Percentiles rank a stretch among this genome's conserved stretches.
Conservation (phyloP, 2,329 filamentous ascomycete species). For the Trichoderma atroviride region DNA sequence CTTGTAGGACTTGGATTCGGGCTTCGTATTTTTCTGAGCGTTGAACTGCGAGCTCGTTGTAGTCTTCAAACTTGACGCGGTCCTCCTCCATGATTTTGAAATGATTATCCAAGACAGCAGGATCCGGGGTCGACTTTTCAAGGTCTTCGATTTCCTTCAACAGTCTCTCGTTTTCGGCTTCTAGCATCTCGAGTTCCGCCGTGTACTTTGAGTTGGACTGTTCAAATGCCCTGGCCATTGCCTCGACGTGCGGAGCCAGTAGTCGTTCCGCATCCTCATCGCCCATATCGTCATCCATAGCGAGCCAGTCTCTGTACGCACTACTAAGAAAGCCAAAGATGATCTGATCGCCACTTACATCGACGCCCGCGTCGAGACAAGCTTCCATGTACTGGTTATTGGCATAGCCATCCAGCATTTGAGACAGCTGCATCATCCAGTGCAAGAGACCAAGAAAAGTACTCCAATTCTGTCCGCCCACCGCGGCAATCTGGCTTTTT, state of each 20-base stretch:
- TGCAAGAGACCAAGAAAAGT: conserved; percentile 91
- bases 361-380: conserved; percentile 82
- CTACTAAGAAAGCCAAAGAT: conserved; percentile 90
- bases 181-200: conserved; percentile 80
- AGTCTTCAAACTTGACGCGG: conserved; percentile 91
- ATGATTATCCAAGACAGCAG: conserved; percentile 81
- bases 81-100: conserved; percentile 95
- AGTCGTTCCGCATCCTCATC: conserved; percentile 81
- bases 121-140: conserved; percentile 81
- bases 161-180: conserved; percentile 80
- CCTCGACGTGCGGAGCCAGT: conserved; percentile 79
- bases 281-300: conserved; percentile 84
- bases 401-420: conserved; percentile 87
- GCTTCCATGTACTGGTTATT: conserved; percentile 84
- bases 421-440: conserved; percentile 98
- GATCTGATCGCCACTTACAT: conserved; percentile 86
- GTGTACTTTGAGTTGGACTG: conserved; percentile 80
- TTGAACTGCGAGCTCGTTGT: conserved; percentile 81
- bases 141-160: conserved; percentile 86
- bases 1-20: conserved; percentile 78
- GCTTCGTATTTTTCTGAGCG: conserved; percentile 88
- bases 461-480: conserved; percentile 96
- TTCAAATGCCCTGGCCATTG: conserved; percentile 88
- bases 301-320: conserved; percentile 91
- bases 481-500: conserved; percentile 92